Evolutionary conservation across 768 basidiomycete genomes (phyloP), one percentile per base, ranked within the genome.

Genomic region (Butyriboletus loyo): DNA sequence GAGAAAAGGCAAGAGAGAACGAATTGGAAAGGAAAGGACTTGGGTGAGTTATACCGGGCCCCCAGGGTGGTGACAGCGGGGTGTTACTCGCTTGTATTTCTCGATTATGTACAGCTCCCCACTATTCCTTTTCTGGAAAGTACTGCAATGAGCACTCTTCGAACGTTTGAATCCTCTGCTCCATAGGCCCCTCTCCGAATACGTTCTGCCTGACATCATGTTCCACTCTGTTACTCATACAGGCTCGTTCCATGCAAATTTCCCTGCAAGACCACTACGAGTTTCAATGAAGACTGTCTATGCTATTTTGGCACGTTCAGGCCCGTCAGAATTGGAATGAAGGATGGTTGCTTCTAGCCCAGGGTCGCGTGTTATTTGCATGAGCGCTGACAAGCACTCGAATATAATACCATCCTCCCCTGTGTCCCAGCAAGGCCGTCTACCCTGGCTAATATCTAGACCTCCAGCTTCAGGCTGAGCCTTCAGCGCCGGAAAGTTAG

Each of bases 1-100:
- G 56, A 37, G 15, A 37, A 52, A 49, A 25, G 44, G 14, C 40
- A 56, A 69, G 57, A 22, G 55, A 61, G 44, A n/a, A n/a, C 13
- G 59, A 27, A 31, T 1, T 27, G 41, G 25, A 63, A 43, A 53
- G 47, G 51, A 38, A 53, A 25, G 10, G 58, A 42, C 49, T 50
- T 43, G 5, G 25, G 37, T 46, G 36, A 13, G 35, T 35, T 47
- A 37, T 37, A 38, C 41, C 7, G 17, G 19, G 19, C 11, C 30
- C 17, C 5, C n/a, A n/a, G n/a, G n/a, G n/a, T n/a, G n/a, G n/a
- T n/a, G n/a, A n/a, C n/a, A n/a, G n/a, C n/a, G n/a, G n/a, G n/a
- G n/a, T n/a, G n/a, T 15, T 39, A 19, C 24, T 58, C 56, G 50
- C 46, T 49, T 58, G 32, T 24, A n/a, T 11, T 2, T 4, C 43